Conservation (phyloP, 257 asterid species). For the Sherardia arvensis region DNA sequence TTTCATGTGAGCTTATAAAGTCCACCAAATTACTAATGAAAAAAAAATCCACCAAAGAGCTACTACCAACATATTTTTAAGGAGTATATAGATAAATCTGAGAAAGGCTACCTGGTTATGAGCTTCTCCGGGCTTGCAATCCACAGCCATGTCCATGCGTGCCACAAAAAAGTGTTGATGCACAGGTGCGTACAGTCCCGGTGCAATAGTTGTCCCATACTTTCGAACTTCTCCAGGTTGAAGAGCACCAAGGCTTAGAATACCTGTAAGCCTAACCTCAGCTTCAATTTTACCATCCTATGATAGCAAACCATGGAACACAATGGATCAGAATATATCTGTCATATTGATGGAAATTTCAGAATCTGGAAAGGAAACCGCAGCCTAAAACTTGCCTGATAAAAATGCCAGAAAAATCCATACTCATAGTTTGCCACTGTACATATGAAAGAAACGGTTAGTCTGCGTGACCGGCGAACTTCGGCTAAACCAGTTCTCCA, state of each 20-base stretch:
- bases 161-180: conserved; percentile 98
- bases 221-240: conserved; percentile 34
- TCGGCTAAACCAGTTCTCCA: conserved; percentile 97
- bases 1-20: background rate
- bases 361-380: background rate
- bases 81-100: background rate
- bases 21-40: too few relatives aligned
- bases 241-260: conserved; percentile 35
- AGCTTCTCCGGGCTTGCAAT: conserved; percentile 86
- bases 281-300: conserved; percentile 99
- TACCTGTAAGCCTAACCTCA: conserved; percentile 91
- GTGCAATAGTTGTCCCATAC: conserved; percentile 69
- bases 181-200: conserved; percentile 94
- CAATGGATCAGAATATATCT: background rate
- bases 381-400: conserved; percentile 55
- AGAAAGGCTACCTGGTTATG: conserved; percentile 64
- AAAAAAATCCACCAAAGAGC: background rate
- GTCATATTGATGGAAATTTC: background rate
- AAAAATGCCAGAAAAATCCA: conserved; percentile 96
- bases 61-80: background rate
- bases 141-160: conserved; percentile 97
- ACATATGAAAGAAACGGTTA: conserved; percentile 85
- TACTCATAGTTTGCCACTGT: conserved; percentile 97
- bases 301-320: conserved; percentile 9
- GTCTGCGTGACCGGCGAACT: conserved; percentile 93